These are phyloP conservation scores for Favolaschia claudopus DNA, from an alignment of 768 basidiomycete genomes.

Conservation along the genomic window DNA sequence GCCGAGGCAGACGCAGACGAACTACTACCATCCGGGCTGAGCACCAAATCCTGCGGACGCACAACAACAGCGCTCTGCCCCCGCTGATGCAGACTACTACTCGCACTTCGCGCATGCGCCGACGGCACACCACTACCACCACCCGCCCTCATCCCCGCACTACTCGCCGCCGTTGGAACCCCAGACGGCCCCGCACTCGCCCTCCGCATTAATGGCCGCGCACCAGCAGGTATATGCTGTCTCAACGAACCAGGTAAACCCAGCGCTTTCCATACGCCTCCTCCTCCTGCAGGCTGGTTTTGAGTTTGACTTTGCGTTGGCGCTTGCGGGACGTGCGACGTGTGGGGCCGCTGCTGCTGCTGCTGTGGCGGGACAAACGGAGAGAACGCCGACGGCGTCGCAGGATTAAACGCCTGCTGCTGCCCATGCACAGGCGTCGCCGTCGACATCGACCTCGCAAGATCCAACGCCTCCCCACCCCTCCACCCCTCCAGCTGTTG, in stretches of 20 bases:
- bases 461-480: slow-evolving; percentile 47
- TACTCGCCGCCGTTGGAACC: background rate
- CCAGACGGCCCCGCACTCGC: slow-evolving; percentile 10
- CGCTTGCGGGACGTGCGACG: background rate
- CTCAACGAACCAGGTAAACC: slow-evolving; percentile 25
- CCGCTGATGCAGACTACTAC: slow-evolving; percentile 43
- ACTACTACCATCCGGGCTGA: slow-evolving; percentile 35
- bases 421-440: too few relatives aligned
- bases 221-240: slow-evolving; percentile 23
- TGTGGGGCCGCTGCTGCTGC: background rate
- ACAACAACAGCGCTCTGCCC: slow-evolving; percentile 49
- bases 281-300: too few relatives aligned
- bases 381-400: slow-evolving; percentile 7
- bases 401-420: background rate
- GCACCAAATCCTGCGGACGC: slow-evolving; percentile 48
- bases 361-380: slow-evolving; percentile 4
- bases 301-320: too few relatives aligned
- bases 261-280: slow-evolving; percentile 25
- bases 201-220: slow-evolving; percentile 20
- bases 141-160: background rate
- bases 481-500: slow-evolving; percentile 13
- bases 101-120: slow-evolving; percentile 2
- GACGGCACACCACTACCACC: slow-evolving; percentile 4
- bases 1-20: background rate
- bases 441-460: slow-evolving; percentile 38